Base-by-base conservation (phyloP, 331 rosid genomes). In the Quercus phellos region DNA sequence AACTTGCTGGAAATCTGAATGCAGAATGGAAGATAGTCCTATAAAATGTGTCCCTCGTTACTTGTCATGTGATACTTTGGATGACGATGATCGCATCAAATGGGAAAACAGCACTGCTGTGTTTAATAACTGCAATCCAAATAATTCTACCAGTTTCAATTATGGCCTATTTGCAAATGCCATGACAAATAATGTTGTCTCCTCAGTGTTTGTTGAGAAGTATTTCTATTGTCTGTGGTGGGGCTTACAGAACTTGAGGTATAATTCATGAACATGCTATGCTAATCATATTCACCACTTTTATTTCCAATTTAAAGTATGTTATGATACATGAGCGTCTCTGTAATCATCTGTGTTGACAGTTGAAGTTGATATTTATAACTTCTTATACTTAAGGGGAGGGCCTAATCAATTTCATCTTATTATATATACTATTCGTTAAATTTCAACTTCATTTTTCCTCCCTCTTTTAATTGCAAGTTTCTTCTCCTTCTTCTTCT, bases 161-260 rank as follows among this genome's bases (percentile, higher is more conserved):
- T 92, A 71, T 51, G 98, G 98, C 32, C 74, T 94, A 67, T 94
- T 92, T 51, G 88, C 56, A 75, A 73, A 34, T 29, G 96, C 97
- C 42, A 79, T 90, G 76, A 51, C 79, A 22, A 89, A 89, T 16
- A 81, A 85, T 53, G 93, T 90, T 72, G 59, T 92, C 55, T 84
- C 92, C 76, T 73, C 88, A 1, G 27, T 10, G 4, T 90, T 94
- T 81, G 17, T 87, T 5, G 84, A 87, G 84, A 94, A 94, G 89
- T 94, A 92, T 73, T 89, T 92, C 81, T 94, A 84, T 72, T 92
- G 96, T 80, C 86, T 94, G 6, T 94, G 98, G 97, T 92, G 94
- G 94, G 98, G 97, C 69, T 79, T 94, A 81, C 97, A 94, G 89
- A 94, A 92, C 87, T 85, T 94, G 87, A 94, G 98, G 98, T 94